Conservation (phyloP, 1,139 yeast species). For the Ogataea hybrid region DNA sequence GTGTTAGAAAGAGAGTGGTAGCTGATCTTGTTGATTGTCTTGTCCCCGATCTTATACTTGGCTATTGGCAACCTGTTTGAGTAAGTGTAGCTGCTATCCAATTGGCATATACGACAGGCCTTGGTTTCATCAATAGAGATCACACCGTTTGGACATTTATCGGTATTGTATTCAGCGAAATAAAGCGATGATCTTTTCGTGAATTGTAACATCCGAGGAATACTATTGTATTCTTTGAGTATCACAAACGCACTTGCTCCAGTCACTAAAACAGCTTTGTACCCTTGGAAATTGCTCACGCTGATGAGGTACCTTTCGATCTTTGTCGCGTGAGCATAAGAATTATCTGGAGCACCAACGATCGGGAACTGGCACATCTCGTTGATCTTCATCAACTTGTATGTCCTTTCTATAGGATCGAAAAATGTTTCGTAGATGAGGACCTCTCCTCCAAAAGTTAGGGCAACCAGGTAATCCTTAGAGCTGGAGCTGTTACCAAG, state of each 20-base stretch:
- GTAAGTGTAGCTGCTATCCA: constrained; percentile 46
- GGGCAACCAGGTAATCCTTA: constrained; percentile 62
- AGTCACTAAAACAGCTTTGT: constrained; percentile 64
- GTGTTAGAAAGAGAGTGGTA: constrained; percentile 72
- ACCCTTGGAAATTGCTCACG: constrained; percentile 56
- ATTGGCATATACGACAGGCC: constrained; percentile 68
- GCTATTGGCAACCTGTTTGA: constrained; percentile 65
- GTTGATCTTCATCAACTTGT: constrained; percentile 47
- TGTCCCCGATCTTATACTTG: constrained; percentile 48
- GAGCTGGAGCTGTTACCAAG: constrained; percentile 54
- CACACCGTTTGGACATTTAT: constrained; percentile 46
- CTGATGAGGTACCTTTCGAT: constrained; percentile 69
- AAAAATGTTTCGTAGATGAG: constrained; percentile 59
- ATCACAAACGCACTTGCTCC: constrained; percentile 75
- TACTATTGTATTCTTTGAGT: constrained; percentile 59
- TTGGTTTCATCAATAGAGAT: constrained; percentile 72
- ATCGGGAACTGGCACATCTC: constrained; percentile 40
- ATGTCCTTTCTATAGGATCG: constrained; percentile 42
- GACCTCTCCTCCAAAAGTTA: constrained; percentile 81
- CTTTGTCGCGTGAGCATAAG: constrained; percentile 64
- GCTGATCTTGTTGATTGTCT: constrained; percentile 65
- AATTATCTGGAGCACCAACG: constrained; percentile 79
- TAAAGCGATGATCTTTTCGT: constrained; percentile 64
- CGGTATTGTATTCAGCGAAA: constrained; percentile 47
- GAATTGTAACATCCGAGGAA: constrained; percentile 68